Base-by-base conservation (phyloP, 2,329 filamentous ascomycete species). In the Reticulascus tulasneorum region DNA sequence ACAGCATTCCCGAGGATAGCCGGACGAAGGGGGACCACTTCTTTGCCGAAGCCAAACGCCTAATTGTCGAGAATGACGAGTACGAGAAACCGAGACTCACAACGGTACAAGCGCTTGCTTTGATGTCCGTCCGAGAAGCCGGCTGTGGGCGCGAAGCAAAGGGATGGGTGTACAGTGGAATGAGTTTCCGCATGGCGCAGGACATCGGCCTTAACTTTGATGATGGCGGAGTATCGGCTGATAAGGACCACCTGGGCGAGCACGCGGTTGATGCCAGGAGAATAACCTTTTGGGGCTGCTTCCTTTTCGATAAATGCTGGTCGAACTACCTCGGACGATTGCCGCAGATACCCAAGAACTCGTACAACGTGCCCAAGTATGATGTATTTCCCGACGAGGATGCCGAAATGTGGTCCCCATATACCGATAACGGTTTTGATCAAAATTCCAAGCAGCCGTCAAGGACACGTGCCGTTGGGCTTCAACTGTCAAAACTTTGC, bases 271-370 rank as follows among this genome's bases (percentile, higher is more conserved):
- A 98, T 62, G 90, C 89, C 4, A 75, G 93, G 24, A 76, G 86
- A 35, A 83, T 97, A 26, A 97, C 93, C 0, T 97, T 96, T 54
- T 97, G 93, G 93, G 93, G 93, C 7, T 96, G 90, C 58, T 97
- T 93, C 60, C 65, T 95, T n/a, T 94, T 97, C 58, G 93, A 98
- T 67, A 97, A 96, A 72, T 94, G 88, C 59, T 97, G 91, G 90
- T 95, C 90, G 32, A 97, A 96, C 58, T 97, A 97, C 51, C 76
- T 97, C 18, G 91, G 93, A 30, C 83, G 93, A 27, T 71, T 96
- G 44, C 91, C 93, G 9, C 91, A 96, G 58, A 68, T 97, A 9
- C 83, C 87, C 0, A 82, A 79, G 26, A 79, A 80, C 20, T 85
- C 86, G 7, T 85, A 88, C 50, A 94, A 84, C 22, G 86, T 89